Evolutionary conservation across 768 basidiomycete species (phyloP).

Genomic region (Calocybe indica): DNA sequence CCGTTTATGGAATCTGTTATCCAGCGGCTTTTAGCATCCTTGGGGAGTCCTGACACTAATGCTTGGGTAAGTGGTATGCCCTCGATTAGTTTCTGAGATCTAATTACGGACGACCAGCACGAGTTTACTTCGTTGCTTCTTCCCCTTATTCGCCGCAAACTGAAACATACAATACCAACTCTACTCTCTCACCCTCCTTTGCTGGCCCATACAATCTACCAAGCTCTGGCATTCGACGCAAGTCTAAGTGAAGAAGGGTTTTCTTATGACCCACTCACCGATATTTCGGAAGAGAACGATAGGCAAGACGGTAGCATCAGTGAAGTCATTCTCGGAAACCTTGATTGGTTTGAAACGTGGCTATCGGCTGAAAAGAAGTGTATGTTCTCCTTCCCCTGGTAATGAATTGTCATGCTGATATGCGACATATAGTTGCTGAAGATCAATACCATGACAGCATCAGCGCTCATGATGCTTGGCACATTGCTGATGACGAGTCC

Average conservation of each 20-base stretch:
- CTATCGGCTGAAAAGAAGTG: constrained; percentile 84
- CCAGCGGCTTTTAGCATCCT: constrained; percentile 61
- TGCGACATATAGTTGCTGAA: constrained; percentile 61
- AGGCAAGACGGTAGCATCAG: constrained; percentile 51
- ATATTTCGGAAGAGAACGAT: constrained; percentile 36
- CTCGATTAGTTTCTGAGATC: constrained; percentile 2
- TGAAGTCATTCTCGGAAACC: constrained; percentile 72
- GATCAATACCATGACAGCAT: constrained; percentile 85
- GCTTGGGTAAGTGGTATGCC: constrained; percentile 57
- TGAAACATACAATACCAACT: constrained; percentile 66
- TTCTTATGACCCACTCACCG: constrained; percentile 27
- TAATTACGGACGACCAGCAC: constrained; percentile 37
- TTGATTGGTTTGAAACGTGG: constrained; percentile 92
- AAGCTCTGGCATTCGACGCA: constrained; percentile 84
- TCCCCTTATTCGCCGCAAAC: constrained; percentile 70
- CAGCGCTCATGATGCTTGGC: constrained; percentile 79
- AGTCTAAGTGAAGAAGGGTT: constrained; percentile 73
- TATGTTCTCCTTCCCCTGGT: constrained; percentile 33
- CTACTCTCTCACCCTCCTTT: constrained; percentile 76
- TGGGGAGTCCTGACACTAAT: constrained; percentile 57
- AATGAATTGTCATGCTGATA: not conserved
- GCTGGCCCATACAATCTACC: constrained; percentile 93
- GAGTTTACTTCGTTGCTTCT: constrained; percentile 80
- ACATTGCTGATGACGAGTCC: constrained; percentile 60
- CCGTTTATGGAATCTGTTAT: constrained; percentile 72